phyloP scores from a whole-genome alignment of 2,329 filamentous ascomycete genomes.

The Nannizziopsis barbatae region DNA sequence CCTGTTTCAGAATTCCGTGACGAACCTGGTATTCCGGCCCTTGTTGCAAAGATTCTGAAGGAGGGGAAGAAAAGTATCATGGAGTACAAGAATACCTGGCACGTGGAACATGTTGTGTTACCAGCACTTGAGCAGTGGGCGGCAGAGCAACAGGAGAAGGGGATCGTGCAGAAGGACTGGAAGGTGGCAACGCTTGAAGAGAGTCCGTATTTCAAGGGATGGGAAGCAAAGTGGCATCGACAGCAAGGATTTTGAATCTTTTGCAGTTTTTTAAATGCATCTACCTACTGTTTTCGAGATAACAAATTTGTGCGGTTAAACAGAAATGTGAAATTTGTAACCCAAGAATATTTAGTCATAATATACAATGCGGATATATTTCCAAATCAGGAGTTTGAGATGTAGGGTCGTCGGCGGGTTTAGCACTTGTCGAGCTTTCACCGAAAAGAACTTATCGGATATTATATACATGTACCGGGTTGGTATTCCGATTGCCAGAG shows the following conservation, averaged over 20 bases:
- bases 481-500: too few species aligned
- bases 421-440: too few species aligned
- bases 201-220: conserved; percentile 63
- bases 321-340: too few species aligned
- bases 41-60: conserved; percentile 57
- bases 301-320: too few species aligned
- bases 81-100: conserved; percentile 74
- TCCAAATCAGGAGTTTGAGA: too few species aligned
- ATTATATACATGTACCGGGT: too few species aligned
- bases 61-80: conserved; percentile 60
- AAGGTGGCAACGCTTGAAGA: conserved; percentile 59
- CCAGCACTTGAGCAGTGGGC: conserved; percentile 54
- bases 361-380: too few species aligned
- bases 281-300: not conserved
- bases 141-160: conserved; percentile 53
- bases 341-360: too few species aligned
- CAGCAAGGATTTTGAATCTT: conserved; percentile 47
- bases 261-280: not conserved
- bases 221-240: conserved; percentile 62
- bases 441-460: too few species aligned
- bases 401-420: too few species aligned
- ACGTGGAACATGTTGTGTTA: conserved; percentile 61
- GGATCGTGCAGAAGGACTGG: conserved; percentile 52
- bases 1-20: conserved; percentile 56
- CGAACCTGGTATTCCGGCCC: conserved; percentile 62